Percentiles rank a stretch among this genome's conserved stretches.
Conservation (phyloP, 2,329 filamentous ascomycete genomes). For the Aphanoascus verrucosus region DNA sequence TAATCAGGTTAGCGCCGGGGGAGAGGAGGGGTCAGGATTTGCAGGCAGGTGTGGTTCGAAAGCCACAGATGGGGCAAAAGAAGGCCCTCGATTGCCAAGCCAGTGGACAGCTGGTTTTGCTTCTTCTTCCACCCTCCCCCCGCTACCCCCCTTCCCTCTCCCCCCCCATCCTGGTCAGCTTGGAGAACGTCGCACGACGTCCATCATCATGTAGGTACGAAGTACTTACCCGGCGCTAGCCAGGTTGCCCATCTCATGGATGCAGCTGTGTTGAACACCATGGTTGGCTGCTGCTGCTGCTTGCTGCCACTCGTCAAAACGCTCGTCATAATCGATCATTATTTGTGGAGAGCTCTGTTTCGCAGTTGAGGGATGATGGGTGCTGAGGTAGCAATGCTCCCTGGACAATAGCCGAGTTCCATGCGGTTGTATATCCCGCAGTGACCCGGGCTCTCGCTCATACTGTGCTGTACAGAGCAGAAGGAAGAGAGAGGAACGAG, state of each 20-base stretch:
- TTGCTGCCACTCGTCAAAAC: too few species aligned
- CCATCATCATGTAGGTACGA: conserved; percentile 3
- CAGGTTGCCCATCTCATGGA: background rate
- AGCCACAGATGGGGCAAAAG: too few species aligned
- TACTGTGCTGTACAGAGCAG: background rate
- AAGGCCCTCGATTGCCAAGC: too few species aligned
- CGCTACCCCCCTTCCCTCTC: background rate
- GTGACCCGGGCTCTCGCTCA: background rate
- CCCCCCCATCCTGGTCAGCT: background rate
- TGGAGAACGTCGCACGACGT: background rate
- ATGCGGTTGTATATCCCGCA: background rate
- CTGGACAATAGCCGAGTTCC: background rate
- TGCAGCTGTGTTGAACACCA: background rate
- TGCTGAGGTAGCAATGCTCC: background rate
- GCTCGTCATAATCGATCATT: too few species aligned
- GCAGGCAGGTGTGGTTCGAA: too few species aligned
- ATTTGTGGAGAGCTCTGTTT: background rate
- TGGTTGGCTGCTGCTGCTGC: too few species aligned
- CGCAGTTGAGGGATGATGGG: background rate
- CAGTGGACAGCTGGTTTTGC: too few species aligned
- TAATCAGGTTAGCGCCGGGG: too few species aligned
- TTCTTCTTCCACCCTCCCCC: too few species aligned
- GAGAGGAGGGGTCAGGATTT: too few species aligned
- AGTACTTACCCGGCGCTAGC: background rate
- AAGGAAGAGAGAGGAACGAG: too few species aligned